Conservation (phyloP, 768 basidiomycete species). For the Gautieria morchelliformis region DNA sequence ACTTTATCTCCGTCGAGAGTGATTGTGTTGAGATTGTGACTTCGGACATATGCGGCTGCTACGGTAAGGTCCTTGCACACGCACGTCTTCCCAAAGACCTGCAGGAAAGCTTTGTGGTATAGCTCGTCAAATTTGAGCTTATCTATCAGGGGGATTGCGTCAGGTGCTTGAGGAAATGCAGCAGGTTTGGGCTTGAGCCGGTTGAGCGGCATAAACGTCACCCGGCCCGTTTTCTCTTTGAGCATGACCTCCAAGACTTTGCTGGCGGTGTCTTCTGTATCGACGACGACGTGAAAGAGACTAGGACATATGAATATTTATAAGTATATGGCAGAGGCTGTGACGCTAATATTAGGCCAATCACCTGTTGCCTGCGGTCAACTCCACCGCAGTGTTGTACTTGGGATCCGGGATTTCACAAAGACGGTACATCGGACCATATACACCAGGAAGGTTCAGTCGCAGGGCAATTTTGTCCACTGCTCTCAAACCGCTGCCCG, state of each 20-base stretch:
- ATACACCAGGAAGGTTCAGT: slow-evolving; percentile 70
- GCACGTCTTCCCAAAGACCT: slow-evolving; percentile 96
- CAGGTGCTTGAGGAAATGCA: slow-evolving; percentile 56
- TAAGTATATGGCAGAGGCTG: background rate
- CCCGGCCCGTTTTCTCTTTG: slow-evolving; percentile 85
- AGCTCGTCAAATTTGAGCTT: slow-evolving; percentile 68
- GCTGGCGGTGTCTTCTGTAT: slow-evolving; percentile 88
- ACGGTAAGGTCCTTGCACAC: slow-evolving; percentile 89
- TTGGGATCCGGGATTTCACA: slow-evolving; percentile 83
- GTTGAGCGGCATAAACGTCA: slow-evolving; percentile 98
- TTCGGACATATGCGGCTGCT: slow-evolving; percentile 90
- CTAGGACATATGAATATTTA: slow-evolving; percentile 30
- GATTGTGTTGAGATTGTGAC: slow-evolving; percentile 92
- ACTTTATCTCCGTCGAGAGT: slow-evolving; percentile 97
- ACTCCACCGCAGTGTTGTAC: slow-evolving; percentile 87
- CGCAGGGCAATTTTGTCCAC: slow-evolving; percentile 78
- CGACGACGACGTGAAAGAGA: slow-evolving; percentile 95
- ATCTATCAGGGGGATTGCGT: slow-evolving; percentile 71
- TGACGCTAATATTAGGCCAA: background rate
- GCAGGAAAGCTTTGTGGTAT: slow-evolving; percentile 81
- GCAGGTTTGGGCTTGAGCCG: slow-evolving; percentile 74
- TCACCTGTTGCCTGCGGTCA: slow-evolving; percentile 93
- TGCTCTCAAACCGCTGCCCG: slow-evolving; percentile 77
- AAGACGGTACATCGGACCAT: slow-evolving; percentile 88
- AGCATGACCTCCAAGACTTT: slow-evolving; percentile 91